Conservation (phyloP, 1,284 basidiomycete genomes). For the Puccinia coronata region DNA sequence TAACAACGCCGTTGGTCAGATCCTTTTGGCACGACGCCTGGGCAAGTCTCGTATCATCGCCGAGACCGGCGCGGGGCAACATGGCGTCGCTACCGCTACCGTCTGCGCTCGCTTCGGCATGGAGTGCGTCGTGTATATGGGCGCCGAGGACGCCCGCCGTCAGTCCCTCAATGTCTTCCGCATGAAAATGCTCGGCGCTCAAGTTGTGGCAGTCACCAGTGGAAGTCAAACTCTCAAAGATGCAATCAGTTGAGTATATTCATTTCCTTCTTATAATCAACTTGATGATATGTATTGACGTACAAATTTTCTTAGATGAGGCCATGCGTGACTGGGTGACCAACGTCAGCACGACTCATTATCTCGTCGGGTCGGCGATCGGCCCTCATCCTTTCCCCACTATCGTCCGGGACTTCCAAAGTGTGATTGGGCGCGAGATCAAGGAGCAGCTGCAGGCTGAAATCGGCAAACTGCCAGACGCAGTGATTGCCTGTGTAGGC, state of each 20-base stretch:
- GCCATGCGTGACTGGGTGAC: slow-evolving; percentile 98
- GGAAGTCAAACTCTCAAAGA: slow-evolving; percentile 96
- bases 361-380: slow-evolving; percentile 94
- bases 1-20: slow-evolving; percentile 93
- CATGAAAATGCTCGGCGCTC: slow-evolving; percentile 94
- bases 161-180: slow-evolving; percentile 98
- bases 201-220: slow-evolving; percentile 84
- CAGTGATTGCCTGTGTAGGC: slow-evolving; percentile 93
- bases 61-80: slow-evolving; percentile 98
- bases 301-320: slow-evolving; percentile 64
- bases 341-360: slow-evolving; percentile 82
- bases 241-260: slow-evolving; percentile 68
- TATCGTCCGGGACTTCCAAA: slow-evolving; percentile 96
- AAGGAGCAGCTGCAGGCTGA: slow-evolving; percentile 77
- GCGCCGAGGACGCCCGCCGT: slow-evolving; percentile 92
- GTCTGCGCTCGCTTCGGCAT: slow-evolving; percentile 95
- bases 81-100: slow-evolving; percentile 97
- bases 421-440: slow-evolving; percentile 92
- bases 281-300: neutral
- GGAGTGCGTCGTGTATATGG: slow-evolving; percentile 98
- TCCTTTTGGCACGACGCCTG: slow-evolving; percentile 86
- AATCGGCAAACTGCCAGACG: slow-evolving; percentile 84
- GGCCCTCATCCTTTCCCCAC: slow-evolving; percentile 99
- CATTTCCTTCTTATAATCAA: neutral
- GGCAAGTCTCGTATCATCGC: slow-evolving; percentile 98